phyloP scores from a whole-genome alignment of 2,329 filamentous ascomycete species.

The Fusarium annulatum region DNA sequence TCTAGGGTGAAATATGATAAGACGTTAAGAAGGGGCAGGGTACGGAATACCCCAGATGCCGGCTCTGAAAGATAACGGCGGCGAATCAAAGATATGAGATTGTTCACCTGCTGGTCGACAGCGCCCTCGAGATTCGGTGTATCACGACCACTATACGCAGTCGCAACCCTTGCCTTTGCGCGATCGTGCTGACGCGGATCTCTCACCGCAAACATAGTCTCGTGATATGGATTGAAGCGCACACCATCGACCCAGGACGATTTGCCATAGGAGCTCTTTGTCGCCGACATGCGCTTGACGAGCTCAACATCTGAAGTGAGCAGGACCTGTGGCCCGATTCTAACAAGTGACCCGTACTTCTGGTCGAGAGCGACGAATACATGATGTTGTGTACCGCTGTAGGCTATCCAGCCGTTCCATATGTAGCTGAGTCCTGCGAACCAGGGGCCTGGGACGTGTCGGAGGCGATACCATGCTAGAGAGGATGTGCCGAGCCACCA shows the following conservation, averaged over 20 bases:
- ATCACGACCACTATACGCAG: constrained; percentile 2
- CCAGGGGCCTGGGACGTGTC: constrained; percentile 2
- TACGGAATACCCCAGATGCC: neutral
- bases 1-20: neutral
- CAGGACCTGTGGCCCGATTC: neutral
- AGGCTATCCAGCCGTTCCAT: neutral
- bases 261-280: neutral
- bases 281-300: neutral
- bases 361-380: neutral
- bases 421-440: constrained; percentile 1
- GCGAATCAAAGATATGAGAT: neutral
- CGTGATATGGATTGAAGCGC: neutral
- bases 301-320: constrained; percentile 1
- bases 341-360: constrained; percentile 1
- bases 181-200: neutral
- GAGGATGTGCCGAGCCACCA: neutral
- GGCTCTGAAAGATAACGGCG: neutral
- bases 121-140: neutral
- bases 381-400: neutral
- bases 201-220: neutral
- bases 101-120: neutral
- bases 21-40: neutral
- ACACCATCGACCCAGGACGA: neutral
- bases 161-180: neutral
- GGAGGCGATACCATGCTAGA: neutral